These are phyloP conservation scores for Spiromastix sp. DNA, from an alignment of 2,329 filamentous ascomycete species.

Conservation along the genomic window DNA sequence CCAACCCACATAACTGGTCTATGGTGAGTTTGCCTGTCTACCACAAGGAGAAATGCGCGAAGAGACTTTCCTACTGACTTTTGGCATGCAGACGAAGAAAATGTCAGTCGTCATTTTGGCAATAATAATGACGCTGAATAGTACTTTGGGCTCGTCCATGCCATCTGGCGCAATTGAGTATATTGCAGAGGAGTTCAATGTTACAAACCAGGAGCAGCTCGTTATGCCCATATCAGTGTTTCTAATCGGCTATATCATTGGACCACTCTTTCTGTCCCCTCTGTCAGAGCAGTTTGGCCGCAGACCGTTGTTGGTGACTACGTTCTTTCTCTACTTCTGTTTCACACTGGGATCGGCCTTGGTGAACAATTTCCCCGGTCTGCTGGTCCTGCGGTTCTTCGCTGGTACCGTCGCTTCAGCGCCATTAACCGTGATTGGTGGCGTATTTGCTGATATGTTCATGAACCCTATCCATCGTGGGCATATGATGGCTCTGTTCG, in stretches of 20 bases:
- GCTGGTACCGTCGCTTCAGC: conserved; percentile 33
- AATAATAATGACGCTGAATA: conserved; percentile 25
- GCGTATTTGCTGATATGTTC: conserved; percentile 39
- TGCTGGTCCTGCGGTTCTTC: conserved; percentile 35
- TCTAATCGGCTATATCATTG: conserved; percentile 30
- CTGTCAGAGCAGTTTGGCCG: conserved; percentile 33
- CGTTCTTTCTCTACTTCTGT: conserved; percentile 35
- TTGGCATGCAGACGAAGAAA: conserved; percentile 11
- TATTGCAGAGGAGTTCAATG: conserved; percentile 24
- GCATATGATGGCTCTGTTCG: conserved; percentile 27
- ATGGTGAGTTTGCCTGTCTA: conserved; percentile 3
- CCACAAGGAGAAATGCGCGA: neutral
- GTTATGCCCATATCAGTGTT: conserved; percentile 30
- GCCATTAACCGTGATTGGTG: conserved; percentile 33
- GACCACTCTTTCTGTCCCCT: conserved; percentile 32
- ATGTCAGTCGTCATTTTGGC: conserved; percentile 10
- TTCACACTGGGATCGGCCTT: conserved; percentile 35
- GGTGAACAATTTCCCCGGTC: conserved; percentile 28
- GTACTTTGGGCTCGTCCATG: conserved; percentile 29
- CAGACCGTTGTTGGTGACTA: conserved; percentile 34
- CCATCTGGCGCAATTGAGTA: conserved; percentile 26
- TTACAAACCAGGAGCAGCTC: conserved; percentile 22
- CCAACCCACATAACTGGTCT: conserved; percentile 19
- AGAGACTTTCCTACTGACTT: neutral
- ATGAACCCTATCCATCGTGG: conserved; percentile 32